Evolutionary conservation across 306 rosid genomes (phyloP), one percentile per base, ranked within the genome.

Genomic region (Quercus ilex): DNA sequence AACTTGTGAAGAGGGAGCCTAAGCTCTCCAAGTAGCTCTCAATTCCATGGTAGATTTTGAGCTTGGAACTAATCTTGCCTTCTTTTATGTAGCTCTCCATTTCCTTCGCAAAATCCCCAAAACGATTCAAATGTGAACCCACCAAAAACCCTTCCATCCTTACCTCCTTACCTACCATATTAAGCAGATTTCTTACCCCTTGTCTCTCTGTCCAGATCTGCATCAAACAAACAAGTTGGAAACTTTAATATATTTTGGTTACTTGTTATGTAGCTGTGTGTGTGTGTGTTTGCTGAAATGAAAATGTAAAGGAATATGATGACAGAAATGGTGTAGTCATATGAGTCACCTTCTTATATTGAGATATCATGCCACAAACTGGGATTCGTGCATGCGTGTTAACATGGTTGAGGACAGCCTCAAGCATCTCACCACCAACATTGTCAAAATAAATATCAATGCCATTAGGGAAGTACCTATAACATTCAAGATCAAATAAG

Each of bases 391-490:
- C 93, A 63, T 86, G 14, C 71, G 23, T 73, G 79, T 91, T 91
- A 70, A 91, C 90, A 83, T 89, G 89, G 78, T 89, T 89, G 53
- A 91, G 93, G 19, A 83, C 93, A 59, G 90, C 80, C 85, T 89
- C 96, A 79, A 89, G 89, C 91, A 89, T 89, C 84, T 83, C 71
- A 46, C 91, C 93, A 23, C 96, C 96, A 84, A 89, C 93, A 17
- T 91, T 87, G 69, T 89, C 96, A 64, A 91, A 77, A 63, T 91
- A 91, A 5, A 91, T 81, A 83, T 89, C 93, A 56, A 89, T 91
- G 7, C 93, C 96, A 57, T 87, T 3, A 3, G 93, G 96, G 73
- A 89, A 91, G 64, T 83, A 84, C 80, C 95, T 87, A 69, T 18
- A 35, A 67, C 10, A 12, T 33, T 67, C 13, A 67, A 35, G 26